Conservation (phyloP, 352 stramenopile genomes). For the Phytophthora pinifolia region DNA sequence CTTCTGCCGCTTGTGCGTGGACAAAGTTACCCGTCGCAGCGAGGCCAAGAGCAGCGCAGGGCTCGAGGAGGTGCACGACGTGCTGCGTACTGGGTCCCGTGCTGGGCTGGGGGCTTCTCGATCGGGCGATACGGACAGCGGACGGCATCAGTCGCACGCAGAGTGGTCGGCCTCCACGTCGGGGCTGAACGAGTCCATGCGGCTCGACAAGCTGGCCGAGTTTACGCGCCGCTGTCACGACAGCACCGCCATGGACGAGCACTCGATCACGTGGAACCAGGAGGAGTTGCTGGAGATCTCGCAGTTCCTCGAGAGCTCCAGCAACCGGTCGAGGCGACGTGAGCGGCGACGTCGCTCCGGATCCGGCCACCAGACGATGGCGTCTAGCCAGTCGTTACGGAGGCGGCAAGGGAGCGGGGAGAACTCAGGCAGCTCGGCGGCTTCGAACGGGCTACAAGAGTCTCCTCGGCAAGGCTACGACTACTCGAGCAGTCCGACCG, state of each 20-base stretch:
- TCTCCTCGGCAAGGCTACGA: conserved; percentile 11
- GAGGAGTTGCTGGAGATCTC: conserved; percentile 40
- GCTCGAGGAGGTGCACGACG: conserved; percentile 33
- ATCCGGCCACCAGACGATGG: conserved; percentile 3
- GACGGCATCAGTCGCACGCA: not conserved
- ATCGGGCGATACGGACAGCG: conserved; percentile 6
- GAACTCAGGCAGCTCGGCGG: conserved; percentile 23
- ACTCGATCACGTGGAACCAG: conserved; percentile 35
- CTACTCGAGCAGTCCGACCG: conserved; percentile 22
- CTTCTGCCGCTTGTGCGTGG: conserved; percentile 53
- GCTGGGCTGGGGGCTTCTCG: conserved; percentile 9
- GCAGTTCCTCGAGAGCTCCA: conserved; percentile 25
- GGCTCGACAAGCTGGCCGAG: conserved; percentile 27
- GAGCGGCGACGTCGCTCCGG: conserved; percentile 18
- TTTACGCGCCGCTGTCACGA: conserved; percentile 31
- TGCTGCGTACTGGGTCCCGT: conserved; percentile 20
- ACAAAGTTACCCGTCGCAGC: conserved; percentile 34
- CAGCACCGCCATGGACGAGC: conserved; percentile 20
- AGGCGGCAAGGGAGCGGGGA: conserved; percentile 15
- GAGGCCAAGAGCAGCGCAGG: conserved; percentile 16
- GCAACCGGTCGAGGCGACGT: conserved; percentile 17
- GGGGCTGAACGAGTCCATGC: conserved; percentile 10
- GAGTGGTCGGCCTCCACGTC: conserved; percentile 19
- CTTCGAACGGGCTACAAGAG: conserved; percentile 18
- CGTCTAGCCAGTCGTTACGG: conserved; percentile 14